These are phyloP conservation scores for Hypoxylon rubiginosum DNA, from an alignment of 2,329 filamentous ascomycete genomes.

Conservation along the genomic window DNA sequence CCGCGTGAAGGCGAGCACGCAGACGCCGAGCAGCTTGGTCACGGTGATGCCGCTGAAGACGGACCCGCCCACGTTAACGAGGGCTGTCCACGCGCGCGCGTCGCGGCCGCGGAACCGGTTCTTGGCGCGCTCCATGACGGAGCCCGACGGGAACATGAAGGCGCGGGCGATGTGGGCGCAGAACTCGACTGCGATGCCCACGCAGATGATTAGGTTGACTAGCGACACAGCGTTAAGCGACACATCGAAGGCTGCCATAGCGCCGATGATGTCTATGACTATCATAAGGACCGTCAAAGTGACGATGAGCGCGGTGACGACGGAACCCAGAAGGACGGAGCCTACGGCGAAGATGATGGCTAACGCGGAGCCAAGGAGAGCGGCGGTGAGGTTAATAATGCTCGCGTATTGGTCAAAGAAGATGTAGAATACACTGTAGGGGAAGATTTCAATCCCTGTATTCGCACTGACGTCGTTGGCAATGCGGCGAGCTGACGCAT, in stretches of 20 bases:
- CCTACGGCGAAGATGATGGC: constrained; percentile 88
- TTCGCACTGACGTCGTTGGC: constrained; percentile 78
- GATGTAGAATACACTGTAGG: constrained; percentile 97
- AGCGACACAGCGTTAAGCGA: constrained; percentile 95
- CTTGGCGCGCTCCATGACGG: constrained; percentile 84
- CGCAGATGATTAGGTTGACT: constrained; percentile 96
- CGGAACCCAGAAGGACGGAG: constrained; percentile 83
- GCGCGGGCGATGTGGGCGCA: constrained; percentile 96
- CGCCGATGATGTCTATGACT: constrained; percentile 91
- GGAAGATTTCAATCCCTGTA: constrained; percentile 88
- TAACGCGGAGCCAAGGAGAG: constrained; percentile 84
- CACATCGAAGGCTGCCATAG: constrained; percentile 90
- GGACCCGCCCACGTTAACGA: constrained; percentile 93
- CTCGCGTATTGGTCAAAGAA: constrained; percentile 98
- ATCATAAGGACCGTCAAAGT: constrained; percentile 93
- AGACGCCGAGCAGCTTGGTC: constrained; percentile 93
- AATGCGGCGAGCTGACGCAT: constrained; percentile 89
- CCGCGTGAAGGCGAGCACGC: constrained; percentile 90
- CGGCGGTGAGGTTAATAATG: constrained; percentile 83
- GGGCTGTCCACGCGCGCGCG: constrained; percentile 89
- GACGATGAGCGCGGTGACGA: constrained; percentile 84
- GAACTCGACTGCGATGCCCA: constrained; percentile 97
- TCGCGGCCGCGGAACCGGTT: constrained; percentile 84
- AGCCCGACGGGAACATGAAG: constrained; percentile 90
- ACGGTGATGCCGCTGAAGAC: constrained; percentile 97